These are phyloP conservation scores for Saccharomycopsis phalli DNA, from an alignment of 1,139 yeast species.

Conservation along the genomic window DNA sequence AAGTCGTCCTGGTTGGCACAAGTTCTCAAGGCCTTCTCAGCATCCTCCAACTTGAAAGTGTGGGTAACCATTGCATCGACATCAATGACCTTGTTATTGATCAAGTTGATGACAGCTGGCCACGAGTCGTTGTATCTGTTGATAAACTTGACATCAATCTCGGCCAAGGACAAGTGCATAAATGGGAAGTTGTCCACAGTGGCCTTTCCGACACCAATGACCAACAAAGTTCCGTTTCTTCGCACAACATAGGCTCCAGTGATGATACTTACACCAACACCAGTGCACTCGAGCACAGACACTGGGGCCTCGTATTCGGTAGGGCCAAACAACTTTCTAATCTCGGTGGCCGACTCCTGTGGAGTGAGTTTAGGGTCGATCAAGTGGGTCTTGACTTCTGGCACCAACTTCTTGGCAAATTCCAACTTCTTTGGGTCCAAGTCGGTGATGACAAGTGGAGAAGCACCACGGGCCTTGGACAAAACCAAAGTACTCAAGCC, in stretches of 20 bases:
- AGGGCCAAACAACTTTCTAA: constrained; percentile 27
- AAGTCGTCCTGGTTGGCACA: constrained; percentile 26
- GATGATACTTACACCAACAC: constrained; percentile 28
- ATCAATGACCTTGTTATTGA: constrained; percentile 26
- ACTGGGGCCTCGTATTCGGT: constrained; percentile 27
- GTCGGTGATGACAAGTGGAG: constrained; percentile 29
- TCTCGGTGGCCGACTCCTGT: constrained; percentile 27
- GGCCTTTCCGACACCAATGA: constrained; percentile 33
- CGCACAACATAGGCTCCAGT: constrained; percentile 30
- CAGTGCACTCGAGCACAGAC: constrained; percentile 29
- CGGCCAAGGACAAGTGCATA: constrained; percentile 34
- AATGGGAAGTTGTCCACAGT: constrained; percentile 32
- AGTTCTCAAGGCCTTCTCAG: constrained; percentile 26
- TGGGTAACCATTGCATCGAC: constrained; percentile 29
- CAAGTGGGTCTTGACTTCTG: constrained; percentile 29
- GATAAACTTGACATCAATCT: constrained; percentile 32
- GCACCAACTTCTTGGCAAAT: constrained; percentile 28
- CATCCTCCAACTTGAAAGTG: constrained; percentile 27
- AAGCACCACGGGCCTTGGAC: constrained; percentile 28
- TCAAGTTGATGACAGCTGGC: constrained; percentile 29
- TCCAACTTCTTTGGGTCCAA: constrained; percentile 27
- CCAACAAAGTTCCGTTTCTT: constrained; percentile 30
- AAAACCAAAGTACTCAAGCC: constrained; percentile 29
- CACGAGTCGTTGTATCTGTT: constrained; percentile 34
- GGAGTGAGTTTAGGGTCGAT: constrained; percentile 25